Percentiles rank a stretch among this genome's conserved stretches.
These are phyloP conservation scores for Coniochaeta prunicola DNA, from an alignment of 2,329 filamentous ascomycete species.

Conservation along the genomic window DNA sequence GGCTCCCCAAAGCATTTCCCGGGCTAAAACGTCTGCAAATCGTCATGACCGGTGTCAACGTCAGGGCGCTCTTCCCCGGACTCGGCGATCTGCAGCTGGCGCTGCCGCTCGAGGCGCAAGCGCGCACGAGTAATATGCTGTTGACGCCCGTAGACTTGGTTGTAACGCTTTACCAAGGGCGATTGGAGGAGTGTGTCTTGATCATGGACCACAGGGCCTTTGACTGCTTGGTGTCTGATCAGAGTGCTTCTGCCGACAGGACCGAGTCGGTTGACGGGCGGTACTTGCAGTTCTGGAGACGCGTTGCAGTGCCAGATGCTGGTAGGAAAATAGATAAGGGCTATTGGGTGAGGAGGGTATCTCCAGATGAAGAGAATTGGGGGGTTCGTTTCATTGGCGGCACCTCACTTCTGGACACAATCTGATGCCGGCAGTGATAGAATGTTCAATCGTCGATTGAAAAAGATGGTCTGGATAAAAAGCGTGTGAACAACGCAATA, in stretches of 20 bases:
- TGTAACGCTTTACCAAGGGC: background rate
- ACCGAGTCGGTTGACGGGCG: background rate
- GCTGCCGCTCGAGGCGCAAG: background rate
- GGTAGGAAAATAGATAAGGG: background rate
- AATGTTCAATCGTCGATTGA: no score
- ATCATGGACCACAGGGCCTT: constrained; percentile 3
- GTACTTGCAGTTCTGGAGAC: constrained; percentile 7
- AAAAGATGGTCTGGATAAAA: background rate
- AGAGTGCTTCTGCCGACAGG: background rate
- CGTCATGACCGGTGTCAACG: background rate
- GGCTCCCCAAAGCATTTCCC: constrained; percentile 7
- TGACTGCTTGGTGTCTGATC: constrained; percentile 2
- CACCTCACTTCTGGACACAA: background rate
- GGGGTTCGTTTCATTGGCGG: background rate
- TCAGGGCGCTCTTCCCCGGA: background rate
- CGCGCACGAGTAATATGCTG: background rate
- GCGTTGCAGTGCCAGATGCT: background rate
- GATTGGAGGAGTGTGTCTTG: constrained; percentile 4
- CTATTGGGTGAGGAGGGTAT: constrained; percentile 8
- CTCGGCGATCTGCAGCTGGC: background rate
- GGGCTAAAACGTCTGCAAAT: constrained; percentile 2
- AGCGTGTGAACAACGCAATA: background rate
- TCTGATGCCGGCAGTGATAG: background rate
- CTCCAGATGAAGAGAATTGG: background rate
- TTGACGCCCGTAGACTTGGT: constrained; percentile 5